These are phyloP conservation scores for Trichoderma cornu-damae DNA, from an alignment of 2,329 filamentous ascomycete species.

Conservation along the genomic window DNA sequence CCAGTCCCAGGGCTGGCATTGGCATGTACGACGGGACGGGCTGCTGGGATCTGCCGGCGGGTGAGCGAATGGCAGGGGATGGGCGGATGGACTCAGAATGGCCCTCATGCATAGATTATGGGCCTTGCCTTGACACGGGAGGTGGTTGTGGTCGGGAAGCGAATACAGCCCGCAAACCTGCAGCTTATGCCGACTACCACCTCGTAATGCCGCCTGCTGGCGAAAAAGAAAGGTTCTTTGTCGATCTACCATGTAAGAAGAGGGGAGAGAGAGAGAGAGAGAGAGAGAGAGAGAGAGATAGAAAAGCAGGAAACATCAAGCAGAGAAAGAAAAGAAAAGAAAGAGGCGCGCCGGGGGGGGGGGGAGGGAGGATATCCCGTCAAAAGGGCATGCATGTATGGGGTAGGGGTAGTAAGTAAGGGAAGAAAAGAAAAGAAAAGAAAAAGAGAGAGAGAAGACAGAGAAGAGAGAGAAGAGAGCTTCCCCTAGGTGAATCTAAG, in stretches of 20 bases:
- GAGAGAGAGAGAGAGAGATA: too few relatives aligned
- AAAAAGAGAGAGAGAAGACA: too few relatives aligned
- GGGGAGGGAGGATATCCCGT: too few relatives aligned
- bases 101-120: background rate
- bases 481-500: too few relatives aligned
- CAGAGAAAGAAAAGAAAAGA: too few relatives aligned
- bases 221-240: background rate
- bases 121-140: conserved; percentile 15
- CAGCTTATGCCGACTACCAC: conserved; percentile 13
- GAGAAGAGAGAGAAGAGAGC: too few relatives aligned
- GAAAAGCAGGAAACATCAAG: background rate
- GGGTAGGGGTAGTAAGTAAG: too few relatives aligned
- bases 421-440: too few relatives aligned
- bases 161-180: conserved; percentile 4
- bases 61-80: background rate
- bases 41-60: background rate
- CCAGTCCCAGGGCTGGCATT: background rate
- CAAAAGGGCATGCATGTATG: too few relatives aligned
- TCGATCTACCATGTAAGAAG: background rate
- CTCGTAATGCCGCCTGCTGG: conserved; percentile 10
- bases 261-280: too few relatives aligned
- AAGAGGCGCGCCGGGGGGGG: too few relatives aligned
- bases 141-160: conserved; percentile 11
- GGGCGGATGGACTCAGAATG: conserved; percentile 4
- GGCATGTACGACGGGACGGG: background rate